A percentile compares a stretch with the other conserved stretches of the same genome.
Conservation (phyloP, 345 rosid genomes). For the Murraya koenigii region DNA sequence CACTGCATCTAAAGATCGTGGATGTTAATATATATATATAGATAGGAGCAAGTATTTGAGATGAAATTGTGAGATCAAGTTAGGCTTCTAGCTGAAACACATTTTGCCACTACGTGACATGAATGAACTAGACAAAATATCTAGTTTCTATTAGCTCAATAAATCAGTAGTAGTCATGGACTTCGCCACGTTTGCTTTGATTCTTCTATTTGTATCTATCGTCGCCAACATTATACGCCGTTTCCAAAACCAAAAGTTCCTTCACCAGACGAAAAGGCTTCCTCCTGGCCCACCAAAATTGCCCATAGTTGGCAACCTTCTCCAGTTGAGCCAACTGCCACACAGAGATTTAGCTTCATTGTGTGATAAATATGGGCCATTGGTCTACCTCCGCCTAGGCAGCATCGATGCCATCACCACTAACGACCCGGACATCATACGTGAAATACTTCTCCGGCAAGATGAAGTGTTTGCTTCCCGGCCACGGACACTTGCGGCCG, state of each 20-base stretch:
- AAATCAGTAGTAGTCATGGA: constrained; percentile 22
- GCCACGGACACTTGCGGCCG: constrained; percentile 73
- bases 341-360: constrained; percentile 69
- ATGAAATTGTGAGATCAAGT: background rate
- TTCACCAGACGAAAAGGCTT: constrained; percentile 31
- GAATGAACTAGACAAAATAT: background rate
- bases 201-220: constrained; percentile 13
- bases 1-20: constrained; percentile 20
- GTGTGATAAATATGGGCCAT: constrained; percentile 65
- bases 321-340: constrained; percentile 69
- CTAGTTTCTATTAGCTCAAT: background rate
- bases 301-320: constrained; percentile 86
- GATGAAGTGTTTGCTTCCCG: constrained; percentile 86
- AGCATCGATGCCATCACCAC: constrained; percentile 76
- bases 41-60: background rate
- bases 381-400: constrained; percentile 81
- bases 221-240: constrained; percentile 28
- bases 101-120: background rate
- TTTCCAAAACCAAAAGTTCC: constrained; percentile 17
- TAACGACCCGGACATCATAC: constrained; percentile 63
- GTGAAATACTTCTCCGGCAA: constrained; percentile 65
- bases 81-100: background rate
- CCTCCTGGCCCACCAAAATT: constrained; percentile 83
- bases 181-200: background rate
- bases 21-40: background rate